These are phyloP conservation scores for Cladosporium oxysporum DNA, from an alignment of 2,329 filamentous ascomycete genomes.

Conservation along the genomic window DNA sequence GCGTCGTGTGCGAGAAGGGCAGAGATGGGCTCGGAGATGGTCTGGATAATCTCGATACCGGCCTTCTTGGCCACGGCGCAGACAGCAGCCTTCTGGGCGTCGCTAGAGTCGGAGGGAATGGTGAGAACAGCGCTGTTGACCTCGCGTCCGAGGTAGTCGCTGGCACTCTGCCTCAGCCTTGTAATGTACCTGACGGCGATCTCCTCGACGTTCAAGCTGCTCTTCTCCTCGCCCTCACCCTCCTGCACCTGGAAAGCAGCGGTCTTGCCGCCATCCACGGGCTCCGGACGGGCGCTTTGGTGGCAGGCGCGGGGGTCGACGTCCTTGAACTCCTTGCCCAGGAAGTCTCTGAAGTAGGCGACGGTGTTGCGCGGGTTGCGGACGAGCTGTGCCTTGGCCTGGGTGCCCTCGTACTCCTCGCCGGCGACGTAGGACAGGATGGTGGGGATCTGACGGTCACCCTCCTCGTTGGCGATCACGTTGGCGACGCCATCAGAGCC, in stretches of 20 bases:
- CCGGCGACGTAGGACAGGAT: slow-evolving; percentile 92
- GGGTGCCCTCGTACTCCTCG: slow-evolving; percentile 93
- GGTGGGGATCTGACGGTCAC: slow-evolving; percentile 96
- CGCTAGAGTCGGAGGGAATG: slow-evolving; percentile 88
- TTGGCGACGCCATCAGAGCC: slow-evolving; percentile 85
- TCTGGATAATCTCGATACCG: slow-evolving; percentile 85
- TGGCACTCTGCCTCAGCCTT: slow-evolving; percentile 77
- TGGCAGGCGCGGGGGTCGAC: slow-evolving; percentile 97
- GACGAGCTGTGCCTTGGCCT: slow-evolving; percentile 91
- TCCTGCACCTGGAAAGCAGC: slow-evolving; percentile 85
- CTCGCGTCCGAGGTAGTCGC: slow-evolving; percentile 88
- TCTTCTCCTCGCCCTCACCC: slow-evolving; percentile 56
- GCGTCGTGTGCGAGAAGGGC: slow-evolving; percentile 91
- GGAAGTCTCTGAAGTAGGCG: slow-evolving; percentile 92
- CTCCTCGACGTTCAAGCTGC: slow-evolving; percentile 75
- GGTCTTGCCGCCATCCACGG: slow-evolving; percentile 59
- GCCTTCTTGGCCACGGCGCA: slow-evolving; percentile 75
- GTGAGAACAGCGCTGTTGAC: slow-evolving; percentile 95
- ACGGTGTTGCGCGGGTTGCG: slow-evolving; percentile 92
- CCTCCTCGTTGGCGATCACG: slow-evolving; percentile 98
- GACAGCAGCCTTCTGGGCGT: slow-evolving; percentile 82
- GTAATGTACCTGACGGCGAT: slow-evolving; percentile 81
- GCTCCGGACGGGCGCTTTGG: slow-evolving; percentile 84
- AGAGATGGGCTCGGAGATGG: slow-evolving; percentile 88
- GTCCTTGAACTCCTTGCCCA: slow-evolving; percentile 91